Percentiles rank a stretch among this genome's conserved stretches.
Evolutionary conservation across 306 rosid genomes (phyloP).

Genomic region (Glycine tomentella): DNA sequence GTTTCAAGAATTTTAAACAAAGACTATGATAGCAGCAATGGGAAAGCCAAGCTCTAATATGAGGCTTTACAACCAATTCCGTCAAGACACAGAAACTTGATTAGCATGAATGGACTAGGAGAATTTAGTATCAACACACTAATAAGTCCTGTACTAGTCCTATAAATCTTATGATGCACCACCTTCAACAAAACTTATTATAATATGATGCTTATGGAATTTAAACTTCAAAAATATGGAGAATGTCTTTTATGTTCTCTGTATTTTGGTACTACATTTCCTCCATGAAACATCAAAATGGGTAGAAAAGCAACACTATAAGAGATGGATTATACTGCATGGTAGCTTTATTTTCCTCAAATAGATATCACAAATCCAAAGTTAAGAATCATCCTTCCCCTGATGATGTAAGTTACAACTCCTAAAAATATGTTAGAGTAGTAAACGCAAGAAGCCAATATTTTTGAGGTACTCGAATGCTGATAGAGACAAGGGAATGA

Average conservation of each 20-base stretch:
- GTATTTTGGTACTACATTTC: constrained; percentile 6
- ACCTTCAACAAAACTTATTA: background rate
- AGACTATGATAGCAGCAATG: too few species aligned
- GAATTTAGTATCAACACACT: constrained; percentile 6
- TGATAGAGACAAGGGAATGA: too few species aligned
- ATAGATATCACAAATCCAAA: constrained; percentile 4
- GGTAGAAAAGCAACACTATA: background rate
- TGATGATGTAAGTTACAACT: background rate
- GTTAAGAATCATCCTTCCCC: background rate
- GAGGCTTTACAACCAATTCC: background rate
- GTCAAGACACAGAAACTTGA: background rate
- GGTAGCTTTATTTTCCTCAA: constrained; percentile 4
- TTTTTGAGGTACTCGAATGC: too few species aligned
- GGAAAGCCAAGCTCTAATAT: background rate
- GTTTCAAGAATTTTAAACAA: too few species aligned
- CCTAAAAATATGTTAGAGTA: too few species aligned
- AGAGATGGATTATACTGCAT: background rate
- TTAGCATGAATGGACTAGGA: constrained; percentile 14
- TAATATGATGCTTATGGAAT: background rate
- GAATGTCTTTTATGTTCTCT: background rate
- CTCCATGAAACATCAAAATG: constrained; percentile 4
- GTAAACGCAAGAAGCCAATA: too few species aligned
- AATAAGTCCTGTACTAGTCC: background rate
- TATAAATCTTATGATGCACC: background rate
- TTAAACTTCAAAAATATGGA: background rate